Evolutionary conservation across 345 rosid species (phyloP), one percentile per base, ranked within the genome.

Genomic region (Streptanthus diversifolius): DNA sequence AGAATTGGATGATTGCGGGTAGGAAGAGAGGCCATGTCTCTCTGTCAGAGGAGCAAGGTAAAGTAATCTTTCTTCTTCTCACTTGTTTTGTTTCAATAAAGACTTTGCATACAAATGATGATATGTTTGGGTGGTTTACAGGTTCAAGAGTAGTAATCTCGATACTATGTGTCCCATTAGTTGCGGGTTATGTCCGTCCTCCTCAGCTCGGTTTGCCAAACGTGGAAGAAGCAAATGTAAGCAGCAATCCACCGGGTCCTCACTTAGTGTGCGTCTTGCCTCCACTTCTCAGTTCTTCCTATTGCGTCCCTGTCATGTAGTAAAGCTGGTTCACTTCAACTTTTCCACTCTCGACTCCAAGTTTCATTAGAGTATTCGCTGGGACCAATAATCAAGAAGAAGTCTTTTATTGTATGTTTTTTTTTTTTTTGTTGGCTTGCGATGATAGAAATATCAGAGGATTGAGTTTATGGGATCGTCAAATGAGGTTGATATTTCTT

Each of bases 1-100:
- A 82, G 63, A 90, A 81, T 70, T 95, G 99, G 99, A 95, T 95
- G 99, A 87, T 91, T 67, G 96, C 99, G 36, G 99, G 99, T 58
- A 84, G 98, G 82, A 95, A 91, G 80, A 86, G 95, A 73, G 99
- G 99, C 51, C 82, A 88, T 63, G 82, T 87, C 68, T 84, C 87
- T 43, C 90, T 95, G 22, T 84, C 92, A 11, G 77, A 77, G 17
- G 74, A 87, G 63, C 89, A 85, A 91, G 98, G 96, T 91, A 66
- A 66, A 41, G 56, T 43, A 30, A 27, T 65, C 0, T 10, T 72
- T 58, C 53, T 53, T 62, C 60, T 64, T 15, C 37, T 36, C 3
- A 17, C 22, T 58, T 64, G 19, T 36, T 56, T 56, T 63, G 25
- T 41, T 51, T 17, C 22, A 36, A 51, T 2, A 35, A 27, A 41